A percentile compares a stretch with the other conserved stretches of the same genome.
Conservation (phyloP, 768 basidiomycete genomes). For the Podaxis mareebaensis region DNA sequence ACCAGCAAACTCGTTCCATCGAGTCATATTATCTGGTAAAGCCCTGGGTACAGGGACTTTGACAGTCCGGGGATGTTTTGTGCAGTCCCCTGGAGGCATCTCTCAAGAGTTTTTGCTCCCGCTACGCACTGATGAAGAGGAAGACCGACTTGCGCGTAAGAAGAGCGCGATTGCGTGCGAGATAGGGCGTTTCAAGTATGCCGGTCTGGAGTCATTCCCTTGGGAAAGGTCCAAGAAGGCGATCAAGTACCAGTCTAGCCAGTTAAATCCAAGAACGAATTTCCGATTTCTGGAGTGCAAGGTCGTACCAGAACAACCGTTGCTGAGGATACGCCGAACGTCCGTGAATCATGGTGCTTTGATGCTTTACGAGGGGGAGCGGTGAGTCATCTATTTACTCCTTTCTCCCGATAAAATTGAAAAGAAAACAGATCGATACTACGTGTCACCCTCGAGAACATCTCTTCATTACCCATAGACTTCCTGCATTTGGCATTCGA, state of each 20-base stretch:
- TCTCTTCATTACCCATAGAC: slow-evolving; percentile 79
- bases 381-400: slow-evolving; percentile 43
- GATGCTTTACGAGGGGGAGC: slow-evolving; percentile 95
- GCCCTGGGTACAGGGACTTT: slow-evolving; percentile 68
- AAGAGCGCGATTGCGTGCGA: slow-evolving; percentile 67
- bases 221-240: slow-evolving; percentile 54
- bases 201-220: slow-evolving; percentile 70
- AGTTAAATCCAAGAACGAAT: slow-evolving; percentile 25
- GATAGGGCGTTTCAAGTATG: slow-evolving; percentile 67
- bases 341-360: slow-evolving; percentile 92
- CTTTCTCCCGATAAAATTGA: slow-evolving; percentile 12
- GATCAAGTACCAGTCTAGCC: slow-evolving; percentile 39
- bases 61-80: slow-evolving; percentile 72
- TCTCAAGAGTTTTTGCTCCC: slow-evolving; percentile 77
- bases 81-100: slow-evolving; percentile 74
- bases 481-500: slow-evolving; percentile 87
- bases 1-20: slow-evolving; percentile 74
- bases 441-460: slow-evolving; percentile 87
- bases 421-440: slow-evolving; percentile 65
- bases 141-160: slow-evolving; percentile 54
- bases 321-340: slow-evolving; percentile 82
- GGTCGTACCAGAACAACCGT: slow-evolving; percentile 85
- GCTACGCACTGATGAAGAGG: slow-evolving; percentile 69
- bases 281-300: slow-evolving; percentile 73
- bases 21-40: slow-evolving; percentile 68